phyloP scores from a whole-genome alignment of 306 rosid genomes.

The Cicer bijugum region DNA sequence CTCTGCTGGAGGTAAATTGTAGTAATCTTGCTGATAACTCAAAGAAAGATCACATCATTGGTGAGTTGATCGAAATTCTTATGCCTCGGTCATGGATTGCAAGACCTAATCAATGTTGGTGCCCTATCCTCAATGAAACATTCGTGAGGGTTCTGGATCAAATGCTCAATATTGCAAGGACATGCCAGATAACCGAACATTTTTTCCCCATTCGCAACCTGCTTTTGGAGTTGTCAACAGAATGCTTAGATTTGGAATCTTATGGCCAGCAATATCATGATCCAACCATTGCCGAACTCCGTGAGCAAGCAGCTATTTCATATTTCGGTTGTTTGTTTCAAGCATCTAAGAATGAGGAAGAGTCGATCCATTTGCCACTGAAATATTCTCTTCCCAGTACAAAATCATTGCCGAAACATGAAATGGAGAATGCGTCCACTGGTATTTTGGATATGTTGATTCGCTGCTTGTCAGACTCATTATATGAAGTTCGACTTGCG shows the following conservation, averaged over 20 bases:
- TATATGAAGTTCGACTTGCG: conserved; percentile 88
- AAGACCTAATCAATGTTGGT: conserved; percentile 62
- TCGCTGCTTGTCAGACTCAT: conserved; percentile 72
- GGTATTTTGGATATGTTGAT: conserved; percentile 73
- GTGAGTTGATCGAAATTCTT: conserved; percentile 68
- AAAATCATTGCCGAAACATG: conserved; percentile 50
- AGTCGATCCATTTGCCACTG: conserved; percentile 40
- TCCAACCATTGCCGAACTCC: conserved; percentile 80
- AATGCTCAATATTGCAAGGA: conserved; percentile 78
- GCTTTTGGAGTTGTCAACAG: conserved; percentile 71
- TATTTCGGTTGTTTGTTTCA: conserved; percentile 85
- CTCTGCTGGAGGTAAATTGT: conserved; percentile 79
- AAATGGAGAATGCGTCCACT: conserved; percentile 52
- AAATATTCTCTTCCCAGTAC: conserved; percentile 53
- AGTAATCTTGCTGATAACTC: conserved; percentile 74
- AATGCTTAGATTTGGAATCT: conserved; percentile 74
- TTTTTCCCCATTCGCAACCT: conserved; percentile 56
- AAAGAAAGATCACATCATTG: conserved; percentile 72
- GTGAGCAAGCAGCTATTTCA: conserved; percentile 79
- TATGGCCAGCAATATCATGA: conserved; percentile 60
- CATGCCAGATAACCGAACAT: conserved; percentile 52
- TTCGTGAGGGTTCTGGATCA: conserved; percentile 73
- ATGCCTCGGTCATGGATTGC: conserved; percentile 67
- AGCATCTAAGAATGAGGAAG: conserved; percentile 63
- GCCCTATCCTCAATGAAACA: conserved; percentile 78